Percentiles rank a stretch among this genome's conserved stretches.
These are phyloP conservation scores for Porogramme epimiltina DNA, from an alignment of 1,284 basidiomycete genomes.

Conservation along the genomic window DNA sequence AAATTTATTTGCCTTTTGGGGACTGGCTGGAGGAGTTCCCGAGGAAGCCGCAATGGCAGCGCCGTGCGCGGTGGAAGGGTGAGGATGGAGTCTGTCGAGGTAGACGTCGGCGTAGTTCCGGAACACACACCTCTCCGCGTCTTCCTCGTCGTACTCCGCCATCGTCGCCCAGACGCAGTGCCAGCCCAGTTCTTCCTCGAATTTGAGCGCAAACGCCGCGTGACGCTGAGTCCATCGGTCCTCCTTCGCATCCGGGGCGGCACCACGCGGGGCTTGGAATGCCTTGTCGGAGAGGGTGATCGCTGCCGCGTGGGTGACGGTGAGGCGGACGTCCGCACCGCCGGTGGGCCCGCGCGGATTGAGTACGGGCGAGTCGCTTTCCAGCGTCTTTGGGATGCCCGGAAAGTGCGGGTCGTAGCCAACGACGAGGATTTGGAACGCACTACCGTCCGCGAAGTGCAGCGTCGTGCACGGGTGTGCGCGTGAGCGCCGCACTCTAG, in stretches of 20 bases:
- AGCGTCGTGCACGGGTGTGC: conserved; percentile 59
- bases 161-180: conserved; percentile 66
- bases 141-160: conserved; percentile 46
- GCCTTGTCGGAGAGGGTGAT: conserved; percentile 60
- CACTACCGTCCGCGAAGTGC: conserved; percentile 52
- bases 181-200: conserved; percentile 47
- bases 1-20: conserved; percentile 10
- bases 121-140: conserved; percentile 46
- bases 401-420: conserved; percentile 58
- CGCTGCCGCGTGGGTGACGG: conserved; percentile 53
- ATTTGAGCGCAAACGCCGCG: conserved; percentile 49
- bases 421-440: conserved; percentile 61
- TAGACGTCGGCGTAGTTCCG: conserved; percentile 66
- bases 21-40: not conserved
- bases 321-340: conserved; percentile 39
- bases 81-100: conserved; percentile 27
- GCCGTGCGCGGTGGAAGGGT: not conserved
- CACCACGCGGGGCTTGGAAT: conserved; percentile 31
- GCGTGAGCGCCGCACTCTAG: conserved; percentile 48
- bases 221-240: conserved; percentile 59
- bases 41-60: not conserved
- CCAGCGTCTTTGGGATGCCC: conserved; percentile 59
- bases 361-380: conserved; percentile 52
- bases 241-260: conserved; percentile 25
- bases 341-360: conserved; percentile 34